Base-by-base conservation (phyloP, 2,329 filamentous ascomycete species). In the Arthrobotrys megalospora region DNA sequence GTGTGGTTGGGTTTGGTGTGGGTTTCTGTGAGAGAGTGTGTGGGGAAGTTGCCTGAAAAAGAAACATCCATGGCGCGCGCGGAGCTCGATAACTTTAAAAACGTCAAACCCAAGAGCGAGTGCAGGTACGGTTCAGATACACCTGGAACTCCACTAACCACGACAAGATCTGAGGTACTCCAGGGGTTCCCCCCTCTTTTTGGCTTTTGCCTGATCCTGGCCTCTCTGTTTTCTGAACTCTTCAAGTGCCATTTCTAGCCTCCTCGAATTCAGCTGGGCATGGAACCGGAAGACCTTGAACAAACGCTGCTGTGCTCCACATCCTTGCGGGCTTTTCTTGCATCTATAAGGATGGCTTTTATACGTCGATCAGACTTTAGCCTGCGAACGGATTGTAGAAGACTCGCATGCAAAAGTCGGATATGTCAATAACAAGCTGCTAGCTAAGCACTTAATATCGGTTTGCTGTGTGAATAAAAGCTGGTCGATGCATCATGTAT, bases 31-130 rank as follows among this genome's bases (percentile, higher is more conserved):
- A 60, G 16, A 32, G 65, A 36, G 66, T 63, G 71, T 78, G 75
- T 71, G 75, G 63, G 67, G 67, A 66, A 72, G 67, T 48, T 69
- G 65, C 34, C 38, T 71, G 66, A 71, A 75, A 75, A 75, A 69
- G 67, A 78, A 78, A 78, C 34, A 60, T 60, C 55, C 67, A 78
- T 78, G 67, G 67, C 65, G 64, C 50, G 73, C 73, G 75, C 75
- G 75, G 75, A 78, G 75, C 75, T 78, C 75, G 66, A 78, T 78
- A 78, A 78, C 75, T 78, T 78, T 78, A 78, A 78, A 60, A 60
- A 60, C 55, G 55, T 60, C 70, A 78, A 68, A 69, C 67, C 75
- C 60, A 78, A 63, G 62, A 66, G 45, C 50, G 58, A 72, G 72
- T 76, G 65, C 65, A 76, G 72, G 75, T 71, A 71, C 67, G 36